Evolutionary conservation across 1,284 basidiomycete species (phyloP), one percentile per base, ranked within the genome.

Genomic region (Tilletiaria anomala): DNA sequence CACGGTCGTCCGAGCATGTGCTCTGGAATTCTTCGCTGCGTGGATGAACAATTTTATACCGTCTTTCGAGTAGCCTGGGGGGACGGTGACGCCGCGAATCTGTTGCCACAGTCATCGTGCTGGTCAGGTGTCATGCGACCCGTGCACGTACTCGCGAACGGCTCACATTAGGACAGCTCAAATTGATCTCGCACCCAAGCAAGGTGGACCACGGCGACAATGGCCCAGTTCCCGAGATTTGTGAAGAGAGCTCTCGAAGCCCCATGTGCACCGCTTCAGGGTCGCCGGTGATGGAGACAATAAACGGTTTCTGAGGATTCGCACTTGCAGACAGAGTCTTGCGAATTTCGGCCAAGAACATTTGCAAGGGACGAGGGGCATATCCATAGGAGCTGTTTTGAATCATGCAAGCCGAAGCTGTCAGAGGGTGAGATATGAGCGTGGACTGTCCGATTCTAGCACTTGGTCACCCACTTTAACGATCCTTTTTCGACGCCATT

Each of bases 91-190:
- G 26, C 26, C 26, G 26, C 26, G 21, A n/a, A 39, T 24, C 12
- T n/a, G n/a, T n/a, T n/a, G n/a, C n/a, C n/a, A n/a, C n/a, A n/a
- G n/a, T n/a, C n/a, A n/a, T n/a, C n/a, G n/a, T n/a, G n/a, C n/a
- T n/a, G n/a, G n/a, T n/a, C n/a, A n/a, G n/a, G n/a, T n/a, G n/a
- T n/a, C n/a, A n/a, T n/a, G n/a, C n/a, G n/a, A n/a, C n/a, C n/a
- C n/a, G n/a, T n/a, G n/a, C n/a, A n/a, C n/a, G n/a, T n/a, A n/a
- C n/a, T n/a, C n/a, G n/a, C n/a, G n/a, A n/a, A n/a, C n/a, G n/a
- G n/a, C n/a, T n/a, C n/a, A n/a, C n/a, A n/a, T 39, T 39, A 10
- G 38, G 38, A 24, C 38, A 39, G 16, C 24, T 34, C 24, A 39
- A 24, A 20, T 39, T 39, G 6, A 39, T 24, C 16, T 39, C 38